Conservation (phyloP, 257 asterid species). For the Solanum microdontum region DNA sequence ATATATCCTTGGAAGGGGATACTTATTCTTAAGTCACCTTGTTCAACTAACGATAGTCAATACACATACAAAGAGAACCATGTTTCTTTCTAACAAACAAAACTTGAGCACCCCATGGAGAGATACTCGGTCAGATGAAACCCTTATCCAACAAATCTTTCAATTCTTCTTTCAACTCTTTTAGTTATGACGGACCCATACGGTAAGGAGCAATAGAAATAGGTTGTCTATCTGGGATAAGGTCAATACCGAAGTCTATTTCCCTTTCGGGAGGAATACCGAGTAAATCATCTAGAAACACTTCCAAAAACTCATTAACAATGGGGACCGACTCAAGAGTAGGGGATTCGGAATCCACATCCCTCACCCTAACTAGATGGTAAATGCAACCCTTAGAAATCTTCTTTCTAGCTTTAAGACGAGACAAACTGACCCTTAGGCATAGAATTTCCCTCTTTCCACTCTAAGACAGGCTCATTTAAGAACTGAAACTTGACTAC, state of each 20-base stretch:
- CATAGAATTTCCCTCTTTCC: neutral
- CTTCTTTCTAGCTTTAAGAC: too few relatives aligned
- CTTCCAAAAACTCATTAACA: neutral
- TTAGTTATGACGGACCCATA: rapidly evolving
- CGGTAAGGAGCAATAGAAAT: neutral
- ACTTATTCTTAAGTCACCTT: too few relatives aligned
- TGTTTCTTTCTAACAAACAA: neutral
- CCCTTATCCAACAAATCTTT: neutral
- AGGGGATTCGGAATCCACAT: neutral
- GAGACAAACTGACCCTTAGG: neutral
- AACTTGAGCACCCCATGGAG: neutral
- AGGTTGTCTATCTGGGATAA: neutral
- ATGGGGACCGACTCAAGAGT: neutral
- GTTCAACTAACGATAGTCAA: too few relatives aligned
- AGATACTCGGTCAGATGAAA: neutral
- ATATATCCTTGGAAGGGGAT: neutral
- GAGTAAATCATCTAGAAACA: neutral
- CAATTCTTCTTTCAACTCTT: neutral
- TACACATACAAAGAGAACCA: too few relatives aligned
- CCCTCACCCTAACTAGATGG: neutral
- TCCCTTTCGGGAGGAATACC: neutral
- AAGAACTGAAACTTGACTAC: neutral
- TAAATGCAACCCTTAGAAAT: neutral
- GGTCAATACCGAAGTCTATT: too few relatives aligned
- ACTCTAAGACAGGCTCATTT: neutral